Percentiles rank a stretch among this genome's conserved stretches.
phyloP scores from a whole-genome alignment of 257 asterid species.

The Salvia splendens region DNA sequence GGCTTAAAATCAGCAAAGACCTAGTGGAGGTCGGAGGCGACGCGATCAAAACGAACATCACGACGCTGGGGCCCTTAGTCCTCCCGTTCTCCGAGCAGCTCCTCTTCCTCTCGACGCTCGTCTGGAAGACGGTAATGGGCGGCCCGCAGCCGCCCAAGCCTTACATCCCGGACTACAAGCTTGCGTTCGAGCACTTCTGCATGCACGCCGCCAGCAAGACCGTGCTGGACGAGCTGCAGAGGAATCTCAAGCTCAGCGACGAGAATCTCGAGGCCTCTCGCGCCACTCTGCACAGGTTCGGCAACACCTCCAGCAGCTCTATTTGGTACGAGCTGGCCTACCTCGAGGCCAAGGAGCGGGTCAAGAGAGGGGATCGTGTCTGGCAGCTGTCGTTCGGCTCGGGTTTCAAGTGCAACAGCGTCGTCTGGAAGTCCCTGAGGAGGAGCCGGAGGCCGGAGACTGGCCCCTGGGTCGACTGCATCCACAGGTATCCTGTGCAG shows the following conservation, averaged over 20 bases:
- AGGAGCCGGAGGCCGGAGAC: slow-evolving; percentile 39
- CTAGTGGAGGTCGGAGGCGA: slow-evolving; percentile 79
- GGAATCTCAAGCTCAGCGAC: slow-evolving; percentile 79
- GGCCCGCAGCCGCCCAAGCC: slow-evolving; percentile 44
- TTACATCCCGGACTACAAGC: slow-evolving; percentile 94
- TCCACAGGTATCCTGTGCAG: slow-evolving; percentile 57
- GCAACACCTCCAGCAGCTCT: slow-evolving; percentile 96
- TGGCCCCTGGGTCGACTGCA: slow-evolving; percentile 79
- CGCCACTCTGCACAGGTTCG: slow-evolving; percentile 75
- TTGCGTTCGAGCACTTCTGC: slow-evolving; percentile 94
- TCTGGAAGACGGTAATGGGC: slow-evolving; percentile 55
- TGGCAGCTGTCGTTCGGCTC: slow-evolving; percentile 98
- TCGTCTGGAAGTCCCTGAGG: slow-evolving; percentile 75
- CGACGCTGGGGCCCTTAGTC: slow-evolving; percentile 80
- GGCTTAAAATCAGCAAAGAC: slow-evolving; percentile 73
- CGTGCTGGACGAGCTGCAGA: slow-evolving; percentile 83
- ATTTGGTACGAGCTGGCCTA: slow-evolving; percentile 94
- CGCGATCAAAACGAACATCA: slow-evolving; percentile 88
- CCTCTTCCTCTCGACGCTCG: slow-evolving; percentile 66
- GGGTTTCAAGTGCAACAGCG: slow-evolving; percentile 91
- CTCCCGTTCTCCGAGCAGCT: slow-evolving; percentile 68
- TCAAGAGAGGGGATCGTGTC: slow-evolving; percentile 69
- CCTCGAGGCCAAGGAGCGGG: slow-evolving; percentile 75
- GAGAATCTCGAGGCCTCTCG: slow-evolving; percentile 77
- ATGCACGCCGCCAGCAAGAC: slow-evolving; percentile 86